Evolutionary conservation across 129 eudicot genomes (phyloP).

Genomic region (Lactuca saligna): DNA sequence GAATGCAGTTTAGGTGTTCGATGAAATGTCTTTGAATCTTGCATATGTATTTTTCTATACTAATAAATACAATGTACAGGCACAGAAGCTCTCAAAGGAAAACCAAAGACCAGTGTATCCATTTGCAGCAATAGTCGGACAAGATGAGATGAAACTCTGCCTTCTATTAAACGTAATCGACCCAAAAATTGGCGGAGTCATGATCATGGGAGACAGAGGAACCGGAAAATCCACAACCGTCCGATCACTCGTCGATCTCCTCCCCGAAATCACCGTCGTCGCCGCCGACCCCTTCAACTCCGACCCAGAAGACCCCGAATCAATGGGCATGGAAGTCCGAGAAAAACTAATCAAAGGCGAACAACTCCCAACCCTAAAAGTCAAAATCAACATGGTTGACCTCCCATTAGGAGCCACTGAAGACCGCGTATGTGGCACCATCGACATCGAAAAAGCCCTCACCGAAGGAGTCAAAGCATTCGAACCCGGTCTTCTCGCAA

Average conservation of each 20-base stretch:
- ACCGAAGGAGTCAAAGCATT: slow-evolving; percentile 93
- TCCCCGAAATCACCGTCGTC: slow-evolving; percentile 83
- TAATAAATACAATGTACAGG: slow-evolving; percentile 60
- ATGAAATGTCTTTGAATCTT: too few species aligned
- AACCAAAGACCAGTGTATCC: slow-evolving; percentile 92
- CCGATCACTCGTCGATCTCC: slow-evolving; percentile 87
- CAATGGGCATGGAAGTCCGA: slow-evolving; percentile 87
- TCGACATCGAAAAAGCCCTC: slow-evolving; percentile 88
- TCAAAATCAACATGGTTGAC: slow-evolving; percentile 98
- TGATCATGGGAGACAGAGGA: slow-evolving; percentile 98
- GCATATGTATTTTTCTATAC: background rate
- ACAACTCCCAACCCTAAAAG: slow-evolving; percentile 48
- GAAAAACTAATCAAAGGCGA: slow-evolving; percentile 70
- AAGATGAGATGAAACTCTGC: slow-evolving; percentile 96
- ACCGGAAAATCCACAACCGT: slow-evolving; percentile 95
- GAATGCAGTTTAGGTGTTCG: too few species aligned
- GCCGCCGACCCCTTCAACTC: slow-evolving; percentile 87
- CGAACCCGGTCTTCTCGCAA: slow-evolving; percentile 94
- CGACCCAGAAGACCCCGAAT: slow-evolving; percentile 87
- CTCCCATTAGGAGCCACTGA: slow-evolving; percentile 95
- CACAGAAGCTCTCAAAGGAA: slow-evolving; percentile 73
- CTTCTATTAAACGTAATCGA: slow-evolving; percentile 86
- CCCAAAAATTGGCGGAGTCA: slow-evolving; percentile 96
- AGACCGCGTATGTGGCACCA: slow-evolving; percentile 92
- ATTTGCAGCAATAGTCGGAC: slow-evolving; percentile 98